phyloP scores from a whole-genome alignment of 2,329 filamentous ascomycete genomes.

The Fusarium paranaense region DNA sequence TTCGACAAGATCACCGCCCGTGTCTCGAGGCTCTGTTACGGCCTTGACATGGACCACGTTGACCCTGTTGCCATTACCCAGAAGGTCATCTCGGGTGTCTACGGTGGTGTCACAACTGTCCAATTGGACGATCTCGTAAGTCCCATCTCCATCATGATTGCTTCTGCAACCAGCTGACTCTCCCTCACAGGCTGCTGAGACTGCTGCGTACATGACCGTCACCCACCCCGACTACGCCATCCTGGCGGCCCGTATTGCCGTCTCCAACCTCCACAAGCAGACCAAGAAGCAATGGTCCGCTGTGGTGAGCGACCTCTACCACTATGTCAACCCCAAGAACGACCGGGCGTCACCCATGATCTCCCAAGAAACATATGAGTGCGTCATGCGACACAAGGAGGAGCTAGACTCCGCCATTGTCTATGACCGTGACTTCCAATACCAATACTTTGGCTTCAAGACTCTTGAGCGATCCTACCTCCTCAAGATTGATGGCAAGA shows the following conservation, averaged over 20 bases:
- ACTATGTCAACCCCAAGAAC: slow-evolving; percentile 97
- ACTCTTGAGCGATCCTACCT: slow-evolving; percentile 98
- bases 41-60: slow-evolving; percentile 92
- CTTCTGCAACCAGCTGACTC: slow-evolving; percentile 13
- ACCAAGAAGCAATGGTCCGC: slow-evolving; percentile 99
- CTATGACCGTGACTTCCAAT: slow-evolving; percentile 99
- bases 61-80: slow-evolving; percentile 98
- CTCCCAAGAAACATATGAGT: slow-evolving; percentile 88
- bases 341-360: slow-evolving; percentile 90
- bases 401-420: slow-evolving; percentile 99
- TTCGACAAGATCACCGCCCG: slow-evolving; percentile 99
- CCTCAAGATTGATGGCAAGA: slow-evolving; percentile 93
- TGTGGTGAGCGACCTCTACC: slow-evolving; percentile 91
- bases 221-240: slow-evolving; percentile 99
- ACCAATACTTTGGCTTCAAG: slow-evolving; percentile 99
- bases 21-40: slow-evolving; percentile 97
- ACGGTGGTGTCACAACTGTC: slow-evolving; percentile 95
- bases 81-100: slow-evolving; percentile 99
- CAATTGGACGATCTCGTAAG: slow-evolving; percentile 97
- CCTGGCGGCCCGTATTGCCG: slow-evolving; percentile 96
- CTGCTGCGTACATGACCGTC: slow-evolving; percentile 99
- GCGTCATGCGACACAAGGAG: slow-evolving; percentile 94
- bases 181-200: slow-evolving; percentile 85
- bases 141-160: slow-evolving; percentile 21
- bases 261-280: slow-evolving; percentile 99